These are phyloP conservation scores for Eucalyptus leucophloia DNA, from an alignment of 345 rosid genomes.

Conservation along the genomic window DNA sequence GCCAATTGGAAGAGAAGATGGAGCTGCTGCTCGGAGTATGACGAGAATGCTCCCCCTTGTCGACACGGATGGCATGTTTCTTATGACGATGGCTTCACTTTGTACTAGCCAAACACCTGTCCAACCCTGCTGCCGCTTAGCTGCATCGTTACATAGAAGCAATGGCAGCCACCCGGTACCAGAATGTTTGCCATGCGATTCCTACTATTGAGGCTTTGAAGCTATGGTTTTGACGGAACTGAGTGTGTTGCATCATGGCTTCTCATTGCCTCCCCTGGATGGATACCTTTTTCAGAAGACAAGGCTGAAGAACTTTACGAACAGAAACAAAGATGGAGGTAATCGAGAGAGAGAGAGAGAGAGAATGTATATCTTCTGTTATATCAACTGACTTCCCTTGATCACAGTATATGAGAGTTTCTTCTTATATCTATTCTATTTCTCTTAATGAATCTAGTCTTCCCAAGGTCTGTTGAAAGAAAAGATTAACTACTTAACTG, in stretches of 20 bases:
- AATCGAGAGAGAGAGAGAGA: too few species aligned
- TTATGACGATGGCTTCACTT: constrained; percentile 49
- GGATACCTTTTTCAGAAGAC: background rate
- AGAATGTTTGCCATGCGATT: background rate
- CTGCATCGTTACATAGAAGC: background rate
- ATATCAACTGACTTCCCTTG: too few species aligned
- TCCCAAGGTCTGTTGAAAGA: fast-evolving
- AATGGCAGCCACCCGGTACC: background rate
- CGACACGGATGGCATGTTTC: constrained; percentile 36
- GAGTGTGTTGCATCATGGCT: background rate
- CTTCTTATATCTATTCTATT: too few species aligned
- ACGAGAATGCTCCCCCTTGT: constrained; percentile 47
- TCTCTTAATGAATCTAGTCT: too few species aligned
- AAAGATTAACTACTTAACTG: too few species aligned
- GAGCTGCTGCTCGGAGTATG: constrained; percentile 44
- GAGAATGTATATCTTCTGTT: too few species aligned
- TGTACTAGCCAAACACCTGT: constrained; percentile 2
- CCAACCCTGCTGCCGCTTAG: background rate
- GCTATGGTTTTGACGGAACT: background rate
- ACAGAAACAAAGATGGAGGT: too few species aligned
- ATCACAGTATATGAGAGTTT: too few species aligned
- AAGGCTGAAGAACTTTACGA: background rate
- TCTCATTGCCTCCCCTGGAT: background rate
- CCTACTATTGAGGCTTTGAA: background rate
- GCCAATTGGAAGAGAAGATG: constrained; percentile 45